Conservation (phyloP, 176 grass and related monocot genomes). For the Triticum dicoccoides region DNA sequence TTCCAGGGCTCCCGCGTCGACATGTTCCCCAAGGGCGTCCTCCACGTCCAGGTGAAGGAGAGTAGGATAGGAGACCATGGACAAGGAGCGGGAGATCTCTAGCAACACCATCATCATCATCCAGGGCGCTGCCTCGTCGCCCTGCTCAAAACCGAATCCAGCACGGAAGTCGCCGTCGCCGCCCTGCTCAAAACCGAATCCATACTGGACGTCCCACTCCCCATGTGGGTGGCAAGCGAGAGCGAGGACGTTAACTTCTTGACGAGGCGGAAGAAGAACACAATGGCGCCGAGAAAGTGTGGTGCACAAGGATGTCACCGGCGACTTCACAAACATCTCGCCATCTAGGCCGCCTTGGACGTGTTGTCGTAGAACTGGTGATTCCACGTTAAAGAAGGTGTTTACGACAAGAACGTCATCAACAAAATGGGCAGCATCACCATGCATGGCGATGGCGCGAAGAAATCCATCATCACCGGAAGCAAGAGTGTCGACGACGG, state of each 20-base stretch:
- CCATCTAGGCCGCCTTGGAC: conserved; percentile 36
- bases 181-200: background rate
- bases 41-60: conserved; percentile 37
- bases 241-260: conserved; percentile 26
- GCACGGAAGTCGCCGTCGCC: background rate
- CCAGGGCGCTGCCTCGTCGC: conserved; percentile 43
- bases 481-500: conserved; percentile 62
- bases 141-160: conserved; percentile 40
- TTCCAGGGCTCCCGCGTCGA: conserved; percentile 75
- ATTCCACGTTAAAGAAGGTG: conserved; percentile 80
- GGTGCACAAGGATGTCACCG: conserved; percentile 77
- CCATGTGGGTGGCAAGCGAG: conserved; percentile 25
- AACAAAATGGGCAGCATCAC: conserved; percentile 50
- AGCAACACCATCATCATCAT: conserved; percentile 86
- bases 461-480: conserved; percentile 64
- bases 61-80: conserved; percentile 28
- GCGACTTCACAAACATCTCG: conserved; percentile 67
- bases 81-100: conserved; percentile 47
- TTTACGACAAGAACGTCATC: conserved; percentile 72
- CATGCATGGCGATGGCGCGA: conserved; percentile 76
- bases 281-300: conserved; percentile 51
- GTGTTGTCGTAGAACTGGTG: conserved; percentile 45
- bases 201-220: conserved; percentile 17
- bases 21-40: conserved; percentile 62
- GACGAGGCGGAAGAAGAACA: background rate